Evolutionary conservation across 2,329 filamentous ascomycete species (phyloP), one percentile per base, ranked within the genome.

Genomic region (Monosporascus cannonballus): DNA sequence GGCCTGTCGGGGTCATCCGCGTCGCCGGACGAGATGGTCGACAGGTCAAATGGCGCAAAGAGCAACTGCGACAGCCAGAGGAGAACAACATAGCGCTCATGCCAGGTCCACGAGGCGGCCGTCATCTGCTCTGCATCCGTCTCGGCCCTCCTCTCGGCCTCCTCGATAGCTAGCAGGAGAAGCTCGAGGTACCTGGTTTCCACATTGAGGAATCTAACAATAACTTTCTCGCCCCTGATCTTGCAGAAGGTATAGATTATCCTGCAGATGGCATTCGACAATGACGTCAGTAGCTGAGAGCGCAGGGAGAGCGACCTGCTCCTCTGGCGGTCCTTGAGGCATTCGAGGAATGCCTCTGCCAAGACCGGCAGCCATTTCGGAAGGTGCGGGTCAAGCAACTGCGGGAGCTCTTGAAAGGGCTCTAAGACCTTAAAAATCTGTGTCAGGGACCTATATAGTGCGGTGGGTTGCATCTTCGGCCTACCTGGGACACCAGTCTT

Each of bases 221-320:
- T 86, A 49, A 99, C 87, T 70, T 97, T 97, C 67, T 94, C 86
- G 24, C 94, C 93, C 50, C 94, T 83, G 49, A 97, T 87, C 71
- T 99, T 99, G 77, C 91, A 96, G 55, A 99, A 87, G 0, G 86
- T 87, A 67, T 97, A 97, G 37, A 99, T 70, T 2, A 97, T 76
- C 56, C 80, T 83, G 67, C 87, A 90, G 51, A 96, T 84, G 4
- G 90, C 91, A 55, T 80, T 78, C 24, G 86, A 80, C 0, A 90
- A 71, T 1, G 85, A 78, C 22, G 76, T 71, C 15, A 83, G 63
- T 9, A 80, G 67, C 51, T 75, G 65, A 52, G 70, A 67, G 52
- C 59, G 64, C 66, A 60, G 55, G 67, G 69, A 62, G 44, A 72
- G 49, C n/a, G 53, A 63, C 58, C 69, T 79, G 63, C 64, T 72